Evolutionary conservation across 768 basidiomycete genomes (phyloP).

Genomic region (Trametes meyenii): DNA sequence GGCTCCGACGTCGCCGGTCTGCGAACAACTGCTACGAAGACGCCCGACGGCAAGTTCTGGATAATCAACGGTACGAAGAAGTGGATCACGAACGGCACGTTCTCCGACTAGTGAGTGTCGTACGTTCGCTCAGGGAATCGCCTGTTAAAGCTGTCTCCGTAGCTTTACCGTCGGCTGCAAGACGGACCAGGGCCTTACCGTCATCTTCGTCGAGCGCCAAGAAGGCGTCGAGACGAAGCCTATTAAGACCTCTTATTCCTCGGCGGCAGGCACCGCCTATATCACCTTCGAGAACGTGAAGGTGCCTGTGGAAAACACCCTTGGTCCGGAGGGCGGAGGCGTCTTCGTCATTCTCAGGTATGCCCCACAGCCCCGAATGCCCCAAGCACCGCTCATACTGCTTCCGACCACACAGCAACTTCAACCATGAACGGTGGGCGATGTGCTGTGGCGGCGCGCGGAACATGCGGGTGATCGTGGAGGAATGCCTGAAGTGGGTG

Average conservation of each 20-base stretch:
- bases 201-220: conserved; percentile 81
- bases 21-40: conserved; percentile 76
- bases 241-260: conserved; percentile 91
- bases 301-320: conserved; percentile 85
- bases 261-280: conserved; percentile 84
- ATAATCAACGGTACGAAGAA: conserved; percentile 88
- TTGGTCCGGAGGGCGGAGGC: conserved; percentile 79
- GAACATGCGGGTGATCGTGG: conserved; percentile 68
- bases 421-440: conserved; percentile 95
- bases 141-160: not conserved
- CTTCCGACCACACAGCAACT: conserved; percentile 60
- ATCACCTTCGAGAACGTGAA: conserved; percentile 84
- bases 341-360: conserved; percentile 63
- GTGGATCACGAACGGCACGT: conserved; percentile 83
- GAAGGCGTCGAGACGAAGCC: conserved; percentile 83
- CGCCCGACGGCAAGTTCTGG: conserved; percentile 81
- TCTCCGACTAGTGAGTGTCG: conserved; percentile 37
- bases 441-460: conserved; percentile 77
- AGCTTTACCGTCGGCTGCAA: conserved; percentile 32
- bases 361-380: not conserved
- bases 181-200: conserved; percentile 68
- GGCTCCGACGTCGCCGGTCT: conserved; percentile 85
- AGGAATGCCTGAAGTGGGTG: conserved; percentile 91
- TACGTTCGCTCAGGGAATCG: not conserved
- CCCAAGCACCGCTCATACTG: conserved; percentile 25